Conservation (phyloP, 345 rosid genomes). For the Gossypium rotundifolium region DNA sequence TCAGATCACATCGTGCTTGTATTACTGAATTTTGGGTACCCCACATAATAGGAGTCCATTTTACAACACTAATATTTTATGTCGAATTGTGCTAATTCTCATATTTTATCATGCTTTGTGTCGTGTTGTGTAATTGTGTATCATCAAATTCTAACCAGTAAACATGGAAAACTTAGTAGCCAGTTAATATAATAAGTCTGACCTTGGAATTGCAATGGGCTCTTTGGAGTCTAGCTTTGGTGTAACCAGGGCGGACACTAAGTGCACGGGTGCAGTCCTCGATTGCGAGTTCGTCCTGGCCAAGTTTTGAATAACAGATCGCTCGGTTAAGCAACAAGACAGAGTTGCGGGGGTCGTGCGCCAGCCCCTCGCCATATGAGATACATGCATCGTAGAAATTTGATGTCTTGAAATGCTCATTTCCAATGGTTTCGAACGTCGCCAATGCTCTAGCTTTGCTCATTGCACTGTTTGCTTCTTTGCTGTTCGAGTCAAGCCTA, state of each 20-base stretch:
- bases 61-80: no score
- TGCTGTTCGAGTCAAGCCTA: not conserved
- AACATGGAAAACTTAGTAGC: not conserved
- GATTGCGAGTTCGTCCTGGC: not conserved
- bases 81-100: not conserved
- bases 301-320: not conserved
- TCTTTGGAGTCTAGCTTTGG: not conserved
- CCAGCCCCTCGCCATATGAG: not conserved
- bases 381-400: not conserved
- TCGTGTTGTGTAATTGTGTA: not conserved
- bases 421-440: not conserved
- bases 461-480: not conserved
- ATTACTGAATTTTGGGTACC: no score
- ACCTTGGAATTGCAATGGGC: not conserved
- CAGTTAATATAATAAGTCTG: not conserved
- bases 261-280: not conserved
- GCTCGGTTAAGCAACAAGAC: not conserved
- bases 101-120: not conserved
- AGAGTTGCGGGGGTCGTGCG: not conserved
- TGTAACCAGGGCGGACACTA: not conserved
- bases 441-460: not conserved
- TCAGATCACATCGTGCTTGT: no score
- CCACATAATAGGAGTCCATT: no score
- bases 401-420: not conserved
- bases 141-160: not conserved